Conservation (phyloP, 1,284 basidiomycete genomes). For the Coniferiporia weirii region DNA sequence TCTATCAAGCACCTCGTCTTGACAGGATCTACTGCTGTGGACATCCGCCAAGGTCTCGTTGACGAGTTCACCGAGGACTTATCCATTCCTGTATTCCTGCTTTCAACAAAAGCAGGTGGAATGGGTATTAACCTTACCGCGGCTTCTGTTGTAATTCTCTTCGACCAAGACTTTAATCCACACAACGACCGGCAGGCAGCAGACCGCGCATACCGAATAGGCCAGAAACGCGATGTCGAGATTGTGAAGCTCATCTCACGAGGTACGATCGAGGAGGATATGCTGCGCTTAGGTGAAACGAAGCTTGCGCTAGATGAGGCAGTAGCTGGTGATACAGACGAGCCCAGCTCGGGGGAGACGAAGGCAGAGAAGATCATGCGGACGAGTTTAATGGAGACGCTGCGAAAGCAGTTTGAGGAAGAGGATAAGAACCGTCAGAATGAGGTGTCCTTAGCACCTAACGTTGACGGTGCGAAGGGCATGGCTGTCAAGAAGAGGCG, state of each 20-base stretch:
- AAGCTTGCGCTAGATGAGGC: conserved; percentile 91
- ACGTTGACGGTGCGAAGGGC: conserved; percentile 8
- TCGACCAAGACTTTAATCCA: conserved; percentile 97
- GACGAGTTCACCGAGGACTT: conserved; percentile 96
- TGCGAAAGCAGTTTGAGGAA: conserved; percentile 64
- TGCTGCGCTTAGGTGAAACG: conserved; percentile 83
- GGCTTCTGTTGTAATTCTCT: conserved; percentile 91
- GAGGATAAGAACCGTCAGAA: conserved; percentile 26
- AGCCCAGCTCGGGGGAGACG: conserved; percentile 49
- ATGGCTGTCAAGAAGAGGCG: background rate
- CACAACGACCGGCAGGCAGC: conserved; percentile 94
- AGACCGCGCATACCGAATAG: conserved; percentile 97
- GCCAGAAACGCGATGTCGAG: conserved; percentile 86
- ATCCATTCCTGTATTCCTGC: conserved; percentile 86
- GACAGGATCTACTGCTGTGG: conserved; percentile 92
- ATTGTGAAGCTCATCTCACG: conserved; percentile 92
- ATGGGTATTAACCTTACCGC: conserved; percentile 92
- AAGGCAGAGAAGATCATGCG: conserved; percentile 77
- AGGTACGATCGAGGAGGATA: conserved; percentile 95
- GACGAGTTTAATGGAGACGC: conserved; percentile 72
- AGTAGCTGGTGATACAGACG: conserved; percentile 72
- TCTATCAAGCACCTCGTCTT: conserved; percentile 82
- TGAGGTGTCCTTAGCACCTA: conserved; percentile 5
- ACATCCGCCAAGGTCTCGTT: conserved; percentile 88
- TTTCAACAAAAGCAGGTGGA: conserved; percentile 94